These are phyloP conservation scores for Fabrea salina DNA, from an alignment of 169 alveolate genomes.

Conservation along the genomic window DNA sequence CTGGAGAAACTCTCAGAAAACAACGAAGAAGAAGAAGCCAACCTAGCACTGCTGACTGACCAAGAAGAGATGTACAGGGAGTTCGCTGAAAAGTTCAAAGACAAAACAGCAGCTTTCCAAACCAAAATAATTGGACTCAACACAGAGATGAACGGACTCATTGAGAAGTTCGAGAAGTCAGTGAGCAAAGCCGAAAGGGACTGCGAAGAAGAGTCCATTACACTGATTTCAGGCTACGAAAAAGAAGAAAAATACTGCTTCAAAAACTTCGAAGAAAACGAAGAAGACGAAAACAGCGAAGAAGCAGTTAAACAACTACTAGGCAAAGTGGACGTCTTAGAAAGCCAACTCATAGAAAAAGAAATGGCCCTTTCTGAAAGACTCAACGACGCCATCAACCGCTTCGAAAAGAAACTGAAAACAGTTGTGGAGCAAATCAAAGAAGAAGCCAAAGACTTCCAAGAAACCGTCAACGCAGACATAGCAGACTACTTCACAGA, in stretches of 20 bases:
- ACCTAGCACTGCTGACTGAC: constrained; percentile 43
- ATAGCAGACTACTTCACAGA: constrained; percentile 35
- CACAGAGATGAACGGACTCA: constrained; percentile 34
- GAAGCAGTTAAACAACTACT: constrained; percentile 35
- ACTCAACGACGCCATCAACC: constrained; percentile 34
- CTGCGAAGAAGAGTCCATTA: constrained; percentile 57
- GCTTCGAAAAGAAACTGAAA: constrained; percentile 42
- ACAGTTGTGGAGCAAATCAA: constrained; percentile 44
- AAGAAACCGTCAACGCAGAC: constrained; percentile 29
- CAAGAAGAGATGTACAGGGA: constrained; percentile 38
- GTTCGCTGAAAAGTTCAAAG: constrained; percentile 43
- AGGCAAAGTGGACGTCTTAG: constrained; percentile 43
- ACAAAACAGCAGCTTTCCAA: constrained; percentile 35
- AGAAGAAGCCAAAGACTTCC: constrained; percentile 27
- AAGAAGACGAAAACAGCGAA: constrained; percentile 43
- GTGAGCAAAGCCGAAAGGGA: constrained; percentile 54
- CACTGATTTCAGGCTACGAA: constrained; percentile 43
- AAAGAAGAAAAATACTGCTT: constrained; percentile 34
- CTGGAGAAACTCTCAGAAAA: constrained; percentile 39
- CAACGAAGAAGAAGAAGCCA: constrained; percentile 44
- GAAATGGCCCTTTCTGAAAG: constrained; percentile 56
- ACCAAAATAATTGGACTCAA: constrained; percentile 41
- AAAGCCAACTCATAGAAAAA: constrained; percentile 47
- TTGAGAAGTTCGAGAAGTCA: constrained; percentile 41
- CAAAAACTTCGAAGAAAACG: constrained; percentile 36